Base-by-base conservation (phyloP, 163 green algal species). In the Scenedesmus sp. region DNA sequence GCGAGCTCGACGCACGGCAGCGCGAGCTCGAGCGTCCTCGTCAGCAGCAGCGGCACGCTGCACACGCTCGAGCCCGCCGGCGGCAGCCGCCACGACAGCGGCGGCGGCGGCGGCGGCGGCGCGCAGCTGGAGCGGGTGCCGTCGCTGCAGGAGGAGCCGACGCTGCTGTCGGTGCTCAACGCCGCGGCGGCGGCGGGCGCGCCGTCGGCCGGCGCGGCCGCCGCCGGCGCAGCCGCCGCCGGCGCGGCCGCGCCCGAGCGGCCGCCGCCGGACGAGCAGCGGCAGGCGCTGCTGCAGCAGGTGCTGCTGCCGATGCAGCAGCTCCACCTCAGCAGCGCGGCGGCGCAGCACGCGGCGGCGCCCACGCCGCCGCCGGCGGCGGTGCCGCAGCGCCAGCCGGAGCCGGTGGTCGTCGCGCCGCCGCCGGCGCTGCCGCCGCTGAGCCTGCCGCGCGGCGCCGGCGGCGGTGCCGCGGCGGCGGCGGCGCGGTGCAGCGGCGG, bases 111-210 rank as follows among this genome's bases (percentile, higher is more conserved):
- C n/a, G n/a, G n/a, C n/a, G n/a, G n/a, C n/a, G n/a, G n/a, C n/a
- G n/a, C n/a, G n/a, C n/a, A n/a, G n/a, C n/a, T n/a, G n/a, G n/a
- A n/a, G n/a, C n/a, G n/a, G n/a, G n/a, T n/a, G n/a, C n/a, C n/a
- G n/a, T n/a, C n/a, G n/a, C 72, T 53, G 47, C 44, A 80, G 72
- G 36, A 70, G 42, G 20, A 67, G 42, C 58, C 45, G 17, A 17
- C 50, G 71, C 58, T 50, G 71, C 71, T 48, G 36, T 22, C 53
- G 56, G 26, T 50, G 71, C 58, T 29, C 44, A 26, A 33, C 28
- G 39, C 71, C 70, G 39, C 57, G 50, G 48, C 44, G 31, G 24
- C 71, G 70, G 26, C 6, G 20, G 17, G 15, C 57, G 44, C 58
- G 50, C 20, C 58, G 50, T 15, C 44, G 51, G 29, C 71, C 42